Evolutionary conservation across 2,329 filamentous ascomycete species (phyloP), one percentile per base, ranked within the genome.

Genomic region (Aspergillus floridensis): DNA sequence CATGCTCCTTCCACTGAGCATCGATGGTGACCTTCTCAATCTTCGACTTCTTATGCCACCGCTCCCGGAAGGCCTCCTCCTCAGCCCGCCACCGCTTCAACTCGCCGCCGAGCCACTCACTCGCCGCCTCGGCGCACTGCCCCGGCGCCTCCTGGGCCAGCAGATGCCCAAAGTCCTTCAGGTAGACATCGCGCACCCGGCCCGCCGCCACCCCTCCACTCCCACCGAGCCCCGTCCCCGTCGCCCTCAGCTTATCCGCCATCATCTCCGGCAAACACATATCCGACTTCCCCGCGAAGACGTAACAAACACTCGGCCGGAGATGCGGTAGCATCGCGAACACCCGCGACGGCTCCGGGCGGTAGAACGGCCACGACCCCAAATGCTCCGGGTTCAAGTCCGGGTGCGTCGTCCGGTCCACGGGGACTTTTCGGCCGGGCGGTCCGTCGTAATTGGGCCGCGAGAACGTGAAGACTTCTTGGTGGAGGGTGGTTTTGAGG

Each of bases 131-230:
- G 1, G 91, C 93, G 62, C 88, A 89, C 68, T 85, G 80, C 2
- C 69, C 78, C 0, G 90, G 89, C 44, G 84, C 83, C 75, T 96
- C 92, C 85, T 96, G 90, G 0, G 93, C 89, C 29, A 97, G 85
- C 47, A 97, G 75, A 74, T 98, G 93, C 0, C 93, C 92, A 5
- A 82, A 80, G 0, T 82, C 83, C 29, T 88, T 77, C 7, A 95
- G 75, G 16, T 86, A 79, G 5, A 90, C 82, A 64, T 87, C 82
- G 58, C 80, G 81, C 2, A 96, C 92, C 49, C 86, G 80, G 0
- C 89, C 91, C 12, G 83, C 82, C n/a, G 51, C 89, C 84, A 19
- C 91, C 85, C 75, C 76, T 22, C 76, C 77, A 65, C 76, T 71
- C 49, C 80, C 72, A 29, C 81, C 72, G 52, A 77, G 21, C 46